These are phyloP conservation scores for Scedosporium apiospermum DNA, from an alignment of 2,329 filamentous ascomycete genomes.

Conservation along the genomic window DNA sequence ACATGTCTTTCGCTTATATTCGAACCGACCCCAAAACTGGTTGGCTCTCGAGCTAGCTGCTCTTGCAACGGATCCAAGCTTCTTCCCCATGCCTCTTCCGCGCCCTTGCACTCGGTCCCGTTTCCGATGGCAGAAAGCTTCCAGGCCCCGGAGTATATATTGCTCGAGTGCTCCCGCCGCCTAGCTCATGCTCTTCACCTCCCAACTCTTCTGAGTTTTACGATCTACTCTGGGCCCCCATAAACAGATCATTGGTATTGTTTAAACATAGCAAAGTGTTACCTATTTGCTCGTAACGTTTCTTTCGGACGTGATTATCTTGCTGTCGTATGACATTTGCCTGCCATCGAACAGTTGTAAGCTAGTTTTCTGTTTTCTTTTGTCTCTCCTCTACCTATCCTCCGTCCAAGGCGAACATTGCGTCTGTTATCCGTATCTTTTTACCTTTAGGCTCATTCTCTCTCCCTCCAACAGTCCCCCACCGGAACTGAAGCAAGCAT, in stretches of 20 bases:
- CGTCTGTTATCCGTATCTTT: background rate
- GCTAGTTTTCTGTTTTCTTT: background rate
- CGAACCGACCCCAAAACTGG: background rate
- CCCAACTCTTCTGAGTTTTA: background rate
- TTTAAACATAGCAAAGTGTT: background rate
- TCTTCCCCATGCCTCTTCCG: background rate
- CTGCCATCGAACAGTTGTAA: too few species aligned
- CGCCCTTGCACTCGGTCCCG: background rate
- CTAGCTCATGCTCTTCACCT: background rate
- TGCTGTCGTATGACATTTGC: too few species aligned
- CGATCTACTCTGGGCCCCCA: background rate
- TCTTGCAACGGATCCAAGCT: background rate
- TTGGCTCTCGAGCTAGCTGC: background rate
- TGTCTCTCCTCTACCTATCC: background rate
- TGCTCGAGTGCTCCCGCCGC: background rate
- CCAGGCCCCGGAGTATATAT: slow-evolving; percentile 1
- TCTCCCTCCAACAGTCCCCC: background rate
- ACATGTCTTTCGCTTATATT: background rate
- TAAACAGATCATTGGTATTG: background rate
- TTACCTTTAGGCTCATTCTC: background rate
- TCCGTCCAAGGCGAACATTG: background rate
- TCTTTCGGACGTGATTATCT: too few species aligned
- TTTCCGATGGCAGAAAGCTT: background rate
- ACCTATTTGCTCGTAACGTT: too few species aligned
- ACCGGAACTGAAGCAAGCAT: background rate